Base-by-base conservation (phyloP, 441 rosid species). In the Croton setiger region DNA sequence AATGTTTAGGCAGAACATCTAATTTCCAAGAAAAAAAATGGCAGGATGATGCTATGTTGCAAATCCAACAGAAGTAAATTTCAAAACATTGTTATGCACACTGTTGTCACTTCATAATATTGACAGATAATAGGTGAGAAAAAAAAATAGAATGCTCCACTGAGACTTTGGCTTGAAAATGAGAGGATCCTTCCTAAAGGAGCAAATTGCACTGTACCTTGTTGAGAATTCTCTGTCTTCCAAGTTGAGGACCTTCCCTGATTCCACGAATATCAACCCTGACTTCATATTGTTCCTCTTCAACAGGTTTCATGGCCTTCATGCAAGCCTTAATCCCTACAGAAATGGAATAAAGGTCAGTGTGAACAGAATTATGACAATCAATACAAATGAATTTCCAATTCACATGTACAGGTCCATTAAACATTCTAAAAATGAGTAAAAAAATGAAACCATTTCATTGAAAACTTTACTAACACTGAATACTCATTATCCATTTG, bases 301-400 rank as follows among this genome's bases (percentile, higher is more conserved):
- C 76, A 58, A 87, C 85, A 45, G 71, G 78, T 75, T 78, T 73
- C 84, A 18, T 73, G 67, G 82, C 77, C 64, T 81, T 80, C 75
- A 85, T 66, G 84, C 92, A 86, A 51, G 83, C 87, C 76, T 81
- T 87, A 33, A 90, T 79, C 99, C 99, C 99, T 94, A 74, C 21
- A 64, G 14, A 78, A 64, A 68, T 55, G 58, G 48, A 64, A 59
- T 54, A 21, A 18, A 57, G 35, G 18, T 54, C 27, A 65, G 44
- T 49, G 4, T 43, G 61, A 61, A 31, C 15, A 62, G 63, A 58
- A 35, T 5, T 3, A 43, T 10, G 63, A 66, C 20, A 63, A 21
- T 15, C 5, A 5, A 33, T 37, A 56, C 20, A 33, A 13, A 47
- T 55, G 67, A 51, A n/a, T 33, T 37, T 49, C 41, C 9, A 55